These are phyloP conservation scores for Penicillium odoratum DNA, from an alignment of 495 filamentous ascomycete species.

Conservation along the genomic window DNA sequence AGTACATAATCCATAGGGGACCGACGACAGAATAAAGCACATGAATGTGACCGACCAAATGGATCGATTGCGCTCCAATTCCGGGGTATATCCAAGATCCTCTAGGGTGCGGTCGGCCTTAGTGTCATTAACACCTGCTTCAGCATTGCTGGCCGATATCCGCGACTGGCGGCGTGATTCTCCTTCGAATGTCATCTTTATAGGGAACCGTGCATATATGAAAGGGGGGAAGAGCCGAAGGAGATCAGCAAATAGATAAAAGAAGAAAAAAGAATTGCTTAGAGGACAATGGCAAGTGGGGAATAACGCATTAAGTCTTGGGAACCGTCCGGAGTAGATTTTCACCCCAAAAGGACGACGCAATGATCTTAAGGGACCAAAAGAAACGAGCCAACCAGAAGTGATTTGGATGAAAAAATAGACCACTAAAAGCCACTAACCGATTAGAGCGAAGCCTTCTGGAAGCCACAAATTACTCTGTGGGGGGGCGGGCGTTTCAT, in stretches of 20 bases:
- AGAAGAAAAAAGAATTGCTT: neutral
- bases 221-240: neutral
- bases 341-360: too few species aligned
- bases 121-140: conserved; percentile 15
- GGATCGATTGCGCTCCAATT: conserved; percentile 53
- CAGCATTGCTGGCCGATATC: conserved; percentile 16
- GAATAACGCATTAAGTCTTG: neutral
- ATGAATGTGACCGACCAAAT: conserved; percentile 38
- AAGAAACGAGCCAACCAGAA: neutral
- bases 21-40: conserved; percentile 51
- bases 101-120: conserved; percentile 28
- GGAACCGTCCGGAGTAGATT: too few species aligned
- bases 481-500: neutral
- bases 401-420: neutral
- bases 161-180: conserved; percentile 20
- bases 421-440: neutral
- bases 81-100: conserved; percentile 55
- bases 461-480: neutral
- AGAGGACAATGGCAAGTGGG: neutral
- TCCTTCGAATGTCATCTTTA: conserved; percentile 15
- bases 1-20: conserved; percentile 62
- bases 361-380: neutral
- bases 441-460: neutral
- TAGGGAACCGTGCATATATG: neutral
- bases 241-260: neutral